A percentile compares a stretch with the other conserved stretches of the same genome.
phyloP scores from a whole-genome alignment of 495 filamentous ascomycete species.

The Annulohypoxylon stygium region DNA sequence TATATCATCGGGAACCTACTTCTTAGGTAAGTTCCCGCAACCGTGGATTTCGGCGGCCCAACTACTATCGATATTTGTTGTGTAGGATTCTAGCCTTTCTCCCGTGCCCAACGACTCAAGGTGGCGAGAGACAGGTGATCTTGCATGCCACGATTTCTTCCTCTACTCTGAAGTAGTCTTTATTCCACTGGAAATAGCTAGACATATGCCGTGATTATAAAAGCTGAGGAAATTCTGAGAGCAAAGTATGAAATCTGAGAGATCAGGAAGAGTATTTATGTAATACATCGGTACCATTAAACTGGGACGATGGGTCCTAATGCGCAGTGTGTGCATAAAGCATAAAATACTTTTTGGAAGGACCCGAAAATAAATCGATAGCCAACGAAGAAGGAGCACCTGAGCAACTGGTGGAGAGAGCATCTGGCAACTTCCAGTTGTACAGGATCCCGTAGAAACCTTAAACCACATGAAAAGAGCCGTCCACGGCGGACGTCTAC shows the following conservation, averaged over 20 bases:
- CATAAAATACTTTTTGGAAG: not conserved
- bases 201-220: slow-evolving; percentile 11
- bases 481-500: too few relatives aligned
- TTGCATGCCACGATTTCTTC: not conserved
- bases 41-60: slow-evolving; percentile 6
- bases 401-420: not conserved
- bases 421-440: slow-evolving; percentile 7
- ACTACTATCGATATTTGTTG: slow-evolving; percentile 6
- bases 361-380: slow-evolving; percentile 20
- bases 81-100: slow-evolving; percentile 18
- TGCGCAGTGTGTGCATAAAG: slow-evolving; percentile 7
- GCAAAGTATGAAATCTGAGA: slow-evolving; percentile 14
- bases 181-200: slow-evolving; percentile 18
- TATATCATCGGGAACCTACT: slow-evolving; percentile 34
- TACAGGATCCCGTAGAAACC: slow-evolving; percentile 10
- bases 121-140: not conserved
- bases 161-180: not conserved
- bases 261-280: slow-evolving; percentile 23
- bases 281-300: slow-evolving; percentile 34
- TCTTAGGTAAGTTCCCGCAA: slow-evolving; percentile 13
- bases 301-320: slow-evolving; percentile 29
- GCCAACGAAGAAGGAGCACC: not conserved
- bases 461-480: slow-evolving; percentile 3
- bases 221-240: not conserved
- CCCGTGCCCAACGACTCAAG: not conserved